Evolutionary conservation across 78 protist genomes (phyloP), one percentile per base, ranked within the genome.

Genomic region (Dictyostelium firmibasis): DNA sequence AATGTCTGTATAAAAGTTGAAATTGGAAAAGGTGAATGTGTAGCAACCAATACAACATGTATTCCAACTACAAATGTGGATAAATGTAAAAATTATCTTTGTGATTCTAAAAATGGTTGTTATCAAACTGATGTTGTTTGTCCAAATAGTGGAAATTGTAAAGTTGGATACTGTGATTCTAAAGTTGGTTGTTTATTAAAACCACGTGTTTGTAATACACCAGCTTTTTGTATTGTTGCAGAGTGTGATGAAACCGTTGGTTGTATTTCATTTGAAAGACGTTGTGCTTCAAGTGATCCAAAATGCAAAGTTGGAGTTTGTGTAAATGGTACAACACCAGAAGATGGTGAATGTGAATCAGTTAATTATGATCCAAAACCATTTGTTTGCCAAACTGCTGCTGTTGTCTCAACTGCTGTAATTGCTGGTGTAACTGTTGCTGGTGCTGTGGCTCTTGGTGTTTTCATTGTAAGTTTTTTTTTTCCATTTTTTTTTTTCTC

Each of bases 391-490:
- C 47, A 64, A n/a, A 43, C 91, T 84, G 91, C 67, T 50, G 79
- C 50, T 9, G 72, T 43, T 0, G 70, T 84, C 20, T 31, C 81
- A n/a, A 50, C 72, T 25, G 91, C 83, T 47, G 91, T 43, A 2
- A 47, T 84, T 44, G 91, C 91, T 14, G 91, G 91, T 84, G 60
- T 84, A 13, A 38, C 36, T 11, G 64, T 84, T 18, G 91, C 69
- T 6, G 82, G 91, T 72, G 91, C 70, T 29, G 91, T 44, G 14
- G 91, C 62, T 4, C 62, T 50, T 50, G 62, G 62, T 50, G 16
- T 50, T 50, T 50, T 50, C 62, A 50, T 50, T 50, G 62, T 57
- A 57, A 57, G 67, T 57, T 20, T 57, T 57, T 20, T 57, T 57
- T 57, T 57, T 57, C 20, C 18, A 18, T 16, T 53, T 18, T 53